Evolutionary conservation across 1,284 basidiomycete genomes (phyloP), one percentile per base, ranked within the genome.

Genomic region (Neonothopanus nambi): DNA sequence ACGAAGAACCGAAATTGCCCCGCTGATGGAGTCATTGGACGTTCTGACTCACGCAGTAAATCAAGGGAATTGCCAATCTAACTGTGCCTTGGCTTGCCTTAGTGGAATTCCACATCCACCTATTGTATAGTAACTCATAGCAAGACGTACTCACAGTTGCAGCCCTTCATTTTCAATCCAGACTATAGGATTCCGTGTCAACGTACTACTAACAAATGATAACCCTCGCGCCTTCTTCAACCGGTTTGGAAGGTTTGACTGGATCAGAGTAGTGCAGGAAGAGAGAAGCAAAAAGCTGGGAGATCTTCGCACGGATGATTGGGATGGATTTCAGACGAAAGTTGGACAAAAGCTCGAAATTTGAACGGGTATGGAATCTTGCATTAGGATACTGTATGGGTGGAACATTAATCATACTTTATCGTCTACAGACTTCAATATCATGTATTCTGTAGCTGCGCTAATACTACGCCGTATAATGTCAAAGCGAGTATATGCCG

Each of bases 291-390:
- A 52, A 79, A 70, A 59, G 46, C 44, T 36, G 87, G 64, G 85
- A 87, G 48, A 65, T 87, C 15, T 88, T 88, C 64, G 82, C 82
- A 37, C 70, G 82, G 49, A 73, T 88, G n/a, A 72, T 86, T n/a
- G 81, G 81, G 13, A 69, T 70, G 59, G 70, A 70, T 20, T 72
- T 72, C 3, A 64, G 65, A 47, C 69, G 67, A 28, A n/a, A n/a
- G n/a, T n/a, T 78, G 78, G 72, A 60, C 66, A 51, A 71, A 66
- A 57, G 48, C 66, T 35, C 73, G 59, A 59, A 23, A 20, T 30
- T 41, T 9, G 30, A 13, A 5, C 36, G 46, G 9, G 26, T 9
- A 33, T 33, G 13, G 3, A 33, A 28, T 28, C 13, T 33, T 33
- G 30, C 13, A 33, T 8, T 8, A 11, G 30, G 30, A 33, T 9